Base-by-base conservation (phyloP, 1,139 yeast genomes). In the Blastobotrys petasosporus region DNA sequence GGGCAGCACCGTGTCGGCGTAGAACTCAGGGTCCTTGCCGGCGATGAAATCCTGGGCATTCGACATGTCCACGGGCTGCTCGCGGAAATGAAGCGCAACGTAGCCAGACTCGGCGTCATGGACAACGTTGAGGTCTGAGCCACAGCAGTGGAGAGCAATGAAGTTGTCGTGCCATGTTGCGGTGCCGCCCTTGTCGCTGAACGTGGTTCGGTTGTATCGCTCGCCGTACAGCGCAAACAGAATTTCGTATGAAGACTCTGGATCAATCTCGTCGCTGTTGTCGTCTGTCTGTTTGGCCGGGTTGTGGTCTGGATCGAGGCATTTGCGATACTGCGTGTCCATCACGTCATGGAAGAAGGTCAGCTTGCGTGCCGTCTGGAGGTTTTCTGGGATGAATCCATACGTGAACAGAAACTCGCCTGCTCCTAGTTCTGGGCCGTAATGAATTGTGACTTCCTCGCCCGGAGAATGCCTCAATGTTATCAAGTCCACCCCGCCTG, bases 401-500 rank as follows among this genome's bases (percentile, higher is more conserved):
- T 69, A 69, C 30, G 63, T 66, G 55, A 67, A 68, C 45, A 68
- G 53, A 49, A 65, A 58, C 54, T 68, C 73, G 0, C 61, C 64
- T 2, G 66, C 56, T 4, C 66, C 63, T 49, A 62, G 63, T 9
- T 54, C 61, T 4, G 58, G 57, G 13, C 73, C 73, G 42, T 69
- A 69, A 49, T 63, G 58, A 45, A 69, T 62, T 13, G 55, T 50
- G n/a, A 69, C 53, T 46, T 69, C 68, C 7, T 54, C 55, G 39
- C 52, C 56, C 5, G 32, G 37, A 3, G 20, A 23, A 25, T 37
- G 13, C 5, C 32, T 12, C 10, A 44, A 17, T 2, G 50, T 45
- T 1, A 60, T 42, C 15, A 64, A 50, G 2, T 55, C 50, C 32
- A 63, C 58, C 11, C 52, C 53, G 2, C 61, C 62, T 11, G 46